A percentile compares a stretch with the other conserved stretches of the same genome.
Conservation (phyloP, 225 moss, liverwort and hornwort species). For the Pleurozium schreberi region DNA sequence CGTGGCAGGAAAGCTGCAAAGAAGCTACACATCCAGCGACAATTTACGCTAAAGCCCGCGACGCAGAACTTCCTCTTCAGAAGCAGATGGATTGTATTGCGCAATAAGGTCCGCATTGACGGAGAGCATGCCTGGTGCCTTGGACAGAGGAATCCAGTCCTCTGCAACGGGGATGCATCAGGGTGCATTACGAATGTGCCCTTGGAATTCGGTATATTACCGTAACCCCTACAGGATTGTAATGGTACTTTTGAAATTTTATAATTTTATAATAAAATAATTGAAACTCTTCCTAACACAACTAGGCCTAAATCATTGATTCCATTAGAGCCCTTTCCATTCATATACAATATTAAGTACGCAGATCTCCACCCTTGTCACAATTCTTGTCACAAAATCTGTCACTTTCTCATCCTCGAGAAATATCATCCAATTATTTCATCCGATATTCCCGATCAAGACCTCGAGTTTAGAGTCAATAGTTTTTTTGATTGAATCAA, state of each 20-base stretch:
- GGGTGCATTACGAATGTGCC: not conserved
- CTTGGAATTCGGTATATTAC: not conserved
- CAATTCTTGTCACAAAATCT: not conserved
- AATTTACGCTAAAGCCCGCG: not conserved
- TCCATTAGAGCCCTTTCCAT: not conserved
- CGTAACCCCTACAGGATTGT: not conserved
- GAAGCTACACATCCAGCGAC: not conserved
- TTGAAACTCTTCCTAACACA: not conserved
- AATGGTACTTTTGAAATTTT: not conserved
- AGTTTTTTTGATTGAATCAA: too few relatives aligned
- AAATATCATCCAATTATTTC: not conserved
- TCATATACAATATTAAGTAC: not conserved
- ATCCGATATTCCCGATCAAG: not conserved
- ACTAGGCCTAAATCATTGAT: not conserved
- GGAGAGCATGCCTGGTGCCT: not conserved
- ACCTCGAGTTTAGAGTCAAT: too few relatives aligned
- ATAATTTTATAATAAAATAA: not conserved
- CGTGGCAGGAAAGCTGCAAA: not conserved
- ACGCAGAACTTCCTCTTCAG: not conserved
- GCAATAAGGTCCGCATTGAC: not conserved
- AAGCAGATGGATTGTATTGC: not conserved
- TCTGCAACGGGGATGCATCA: not conserved
- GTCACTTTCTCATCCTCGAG: fast-evolving
- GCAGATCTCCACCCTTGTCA: not conserved
- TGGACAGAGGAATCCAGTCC: not conserved